phyloP scores from a whole-genome alignment of 1,139 yeast species.

The Meyerozyma athensensis region DNA sequence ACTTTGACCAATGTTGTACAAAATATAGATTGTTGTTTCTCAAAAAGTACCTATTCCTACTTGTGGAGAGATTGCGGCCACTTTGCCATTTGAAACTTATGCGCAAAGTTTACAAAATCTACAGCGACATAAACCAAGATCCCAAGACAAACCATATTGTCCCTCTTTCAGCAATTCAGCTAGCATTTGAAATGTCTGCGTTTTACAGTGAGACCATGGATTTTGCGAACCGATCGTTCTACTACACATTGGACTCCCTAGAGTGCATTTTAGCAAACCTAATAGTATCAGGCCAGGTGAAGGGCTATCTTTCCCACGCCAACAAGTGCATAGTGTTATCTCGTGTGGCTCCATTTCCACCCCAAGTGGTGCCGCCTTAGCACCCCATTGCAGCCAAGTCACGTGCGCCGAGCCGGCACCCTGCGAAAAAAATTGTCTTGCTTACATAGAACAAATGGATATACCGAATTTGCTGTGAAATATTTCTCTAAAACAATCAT shows the following conservation, averaged over 20 bases:
- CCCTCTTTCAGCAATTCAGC: constrained; percentile 42
- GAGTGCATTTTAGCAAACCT: constrained; percentile 72
- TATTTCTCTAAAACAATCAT: not conserved
- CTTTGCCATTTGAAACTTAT: constrained; percentile 52
- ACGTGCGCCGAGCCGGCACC: constrained; percentile 1
- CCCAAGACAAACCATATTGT: constrained; percentile 31
- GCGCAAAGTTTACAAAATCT: constrained; percentile 39
- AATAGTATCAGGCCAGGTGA: constrained; percentile 58
- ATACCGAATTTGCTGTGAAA: constrained; percentile 1
- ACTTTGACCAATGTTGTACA: constrained; percentile 43
- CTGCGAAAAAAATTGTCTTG: constrained; percentile 2
- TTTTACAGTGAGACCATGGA: constrained; percentile 12
- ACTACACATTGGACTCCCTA: constrained; percentile 40
- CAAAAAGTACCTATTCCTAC: constrained; percentile 56
- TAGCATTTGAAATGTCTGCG: constrained; percentile 41
- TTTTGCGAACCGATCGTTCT: not conserved
- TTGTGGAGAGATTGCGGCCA: constrained; percentile 51
- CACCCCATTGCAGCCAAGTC: not conserved
- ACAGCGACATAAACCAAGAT: constrained; percentile 27
- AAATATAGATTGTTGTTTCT: constrained; percentile 49
- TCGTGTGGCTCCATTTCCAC: constrained; percentile 70
- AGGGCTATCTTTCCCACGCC: constrained; percentile 81
- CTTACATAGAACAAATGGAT: constrained; percentile 1
- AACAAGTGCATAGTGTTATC: constrained; percentile 73
- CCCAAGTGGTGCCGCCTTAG: constrained; percentile 6